A percentile compares a stretch with the other conserved stretches of the same genome.
These are phyloP conservation scores for Postia placenta DNA, from an alignment of 768 basidiomycete genomes.

Conservation along the genomic window DNA sequence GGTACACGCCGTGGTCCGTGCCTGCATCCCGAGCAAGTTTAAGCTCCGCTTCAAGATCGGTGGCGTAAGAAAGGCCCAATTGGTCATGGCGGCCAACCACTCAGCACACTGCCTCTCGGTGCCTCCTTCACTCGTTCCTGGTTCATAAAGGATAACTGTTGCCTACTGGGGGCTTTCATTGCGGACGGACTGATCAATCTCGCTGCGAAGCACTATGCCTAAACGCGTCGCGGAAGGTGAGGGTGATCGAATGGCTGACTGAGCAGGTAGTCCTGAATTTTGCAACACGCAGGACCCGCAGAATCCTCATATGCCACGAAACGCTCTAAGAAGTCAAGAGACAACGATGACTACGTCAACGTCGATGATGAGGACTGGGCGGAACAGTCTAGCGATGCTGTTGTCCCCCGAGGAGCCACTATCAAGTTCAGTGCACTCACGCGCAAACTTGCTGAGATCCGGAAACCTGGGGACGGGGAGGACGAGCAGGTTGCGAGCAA, in stretches of 20 bases:
- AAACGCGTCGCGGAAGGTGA: conserved; percentile 27
- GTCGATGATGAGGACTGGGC: conserved; percentile 47
- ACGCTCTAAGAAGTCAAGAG: conserved; percentile 37
- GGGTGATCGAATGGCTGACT: neutral
- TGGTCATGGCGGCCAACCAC: too few species aligned
- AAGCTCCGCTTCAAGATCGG: conserved; percentile 10
- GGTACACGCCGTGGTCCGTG: conserved; percentile 1
- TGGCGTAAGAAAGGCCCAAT: too few species aligned
- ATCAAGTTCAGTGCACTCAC: conserved; percentile 85
- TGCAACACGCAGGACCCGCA: conserved; percentile 6
- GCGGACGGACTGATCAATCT: neutral
- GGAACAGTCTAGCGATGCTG: conserved; percentile 25
- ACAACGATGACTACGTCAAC: conserved; percentile 54
- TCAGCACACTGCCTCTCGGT: too few species aligned
- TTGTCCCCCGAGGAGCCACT: conserved; percentile 69
- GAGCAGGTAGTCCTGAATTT: neutral
- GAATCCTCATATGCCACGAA: conserved; percentile 29
- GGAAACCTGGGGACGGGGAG: conserved; percentile 35
- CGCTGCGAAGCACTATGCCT: neutral
- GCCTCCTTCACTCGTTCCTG: neutral
- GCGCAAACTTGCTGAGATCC: conserved; percentile 67
- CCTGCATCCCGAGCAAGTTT: neutral
- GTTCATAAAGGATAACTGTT: neutral
- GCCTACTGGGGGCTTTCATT: neutral
- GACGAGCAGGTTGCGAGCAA: conserved; percentile 40